A percentile compares a stretch with the other conserved stretches of the same genome.
Evolutionary conservation across 2,329 filamentous ascomycete genomes (phyloP).

Genomic region (Mollisia scopiformis): DNA sequence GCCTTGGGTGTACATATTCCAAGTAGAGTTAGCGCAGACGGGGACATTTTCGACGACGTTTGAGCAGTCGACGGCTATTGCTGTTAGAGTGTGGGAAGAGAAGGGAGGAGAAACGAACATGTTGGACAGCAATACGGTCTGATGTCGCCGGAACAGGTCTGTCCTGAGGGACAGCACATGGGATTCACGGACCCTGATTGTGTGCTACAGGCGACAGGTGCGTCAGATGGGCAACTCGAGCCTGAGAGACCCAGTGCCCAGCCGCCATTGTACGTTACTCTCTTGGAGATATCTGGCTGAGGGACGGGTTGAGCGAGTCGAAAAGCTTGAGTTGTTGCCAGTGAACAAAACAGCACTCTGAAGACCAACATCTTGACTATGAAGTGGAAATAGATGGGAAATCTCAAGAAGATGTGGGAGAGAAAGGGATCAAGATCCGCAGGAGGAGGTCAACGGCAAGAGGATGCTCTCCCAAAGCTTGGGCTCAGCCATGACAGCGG

Average conservation of each 20-base stretch:
- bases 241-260: constrained; percentile 18
- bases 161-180: constrained; percentile 13
- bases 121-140: constrained; percentile 16
- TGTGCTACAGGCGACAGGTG: constrained; percentile 8
- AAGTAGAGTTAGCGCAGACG: constrained; percentile 14
- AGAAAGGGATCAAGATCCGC: too few relatives aligned
- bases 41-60: constrained; percentile 12
- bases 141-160: not conserved
- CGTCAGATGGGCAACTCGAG: constrained; percentile 10
- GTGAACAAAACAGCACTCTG: not conserved
- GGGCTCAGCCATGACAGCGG: not conserved
- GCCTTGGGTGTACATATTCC: constrained; percentile 15
- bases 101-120: constrained; percentile 2
- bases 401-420: not conserved
- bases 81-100: not conserved
- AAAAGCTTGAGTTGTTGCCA: not conserved
- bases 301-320: constrained; percentile 4
- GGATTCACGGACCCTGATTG: constrained; percentile 4
- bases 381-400: too few relatives aligned
- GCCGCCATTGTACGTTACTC: constrained; percentile 14
- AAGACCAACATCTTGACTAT: too few relatives aligned
- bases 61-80: constrained; percentile 9
- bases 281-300: not conserved
- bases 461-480: not conserved
- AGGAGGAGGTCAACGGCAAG: too few relatives aligned